Evolutionary conservation across 306 rosid genomes (phyloP), one percentile per base, ranked within the genome.

Genomic region (Crataegus laevigata): DNA sequence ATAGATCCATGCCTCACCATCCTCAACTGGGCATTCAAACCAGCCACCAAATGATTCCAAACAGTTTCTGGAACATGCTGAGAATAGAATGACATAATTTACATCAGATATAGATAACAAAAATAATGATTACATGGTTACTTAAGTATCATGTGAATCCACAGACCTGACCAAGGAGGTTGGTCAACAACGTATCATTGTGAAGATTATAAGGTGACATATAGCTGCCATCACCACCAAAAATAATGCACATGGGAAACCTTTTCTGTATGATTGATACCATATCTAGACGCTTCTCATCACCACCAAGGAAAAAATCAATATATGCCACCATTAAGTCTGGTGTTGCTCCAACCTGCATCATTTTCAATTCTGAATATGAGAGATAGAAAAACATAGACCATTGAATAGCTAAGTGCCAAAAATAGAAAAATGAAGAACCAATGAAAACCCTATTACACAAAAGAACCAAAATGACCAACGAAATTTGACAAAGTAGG

Each of bases 1-100:
- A 94, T 90, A 75, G 94, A 90, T 69, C 97, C 92, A 78, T 84
- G 92, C 84, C 90, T 90, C 83, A 90, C 98, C 24, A 88, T 90
- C 81, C 98, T 84, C 83, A 94, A 80, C 82, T 94, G 98, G 80
- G 96, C 97, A 92, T 94, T 94, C 84, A 94, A 73, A 78, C 98
- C 98, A 84, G 90, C 88, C 75, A 90, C 96, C 87, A 94, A 80
- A 58, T 92, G 97, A 83, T 88, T 94, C 98, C 98, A 94, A 82
- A 94, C 98, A 72, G 97, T 90, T 85, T 87, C 87, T 24, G 98
- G 98, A 79, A 94, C 97, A 86, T 94, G 98, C 98, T 94, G 89
- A 28, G 68, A 77, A 81, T 64, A 78, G 43, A 68, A 77, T 67
- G 68, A 68, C 55, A 43, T 66, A 52, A 72, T 36, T 69, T 50